Conservation (phyloP, 2,329 filamentous ascomycete genomes). For the Nannizziopsis arthrosporioides region DNA sequence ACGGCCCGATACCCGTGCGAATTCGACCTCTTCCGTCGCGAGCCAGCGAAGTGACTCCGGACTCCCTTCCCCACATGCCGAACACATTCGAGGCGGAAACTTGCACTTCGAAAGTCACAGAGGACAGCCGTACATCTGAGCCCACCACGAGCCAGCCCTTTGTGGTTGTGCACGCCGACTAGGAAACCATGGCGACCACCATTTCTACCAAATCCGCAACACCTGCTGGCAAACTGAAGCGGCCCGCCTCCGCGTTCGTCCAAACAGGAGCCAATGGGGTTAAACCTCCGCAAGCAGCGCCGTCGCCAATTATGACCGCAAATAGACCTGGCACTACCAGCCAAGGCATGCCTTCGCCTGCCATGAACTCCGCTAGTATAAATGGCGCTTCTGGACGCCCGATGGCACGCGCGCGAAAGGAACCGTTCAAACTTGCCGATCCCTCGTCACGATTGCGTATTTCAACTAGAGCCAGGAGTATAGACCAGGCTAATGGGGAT, state of each 20-base stretch:
- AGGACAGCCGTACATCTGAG: background rate
- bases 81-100: constrained; percentile 4
- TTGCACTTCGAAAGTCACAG: background rate
- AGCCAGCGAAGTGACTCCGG: background rate
- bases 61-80: constrained; percentile 14
- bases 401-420: constrained; percentile 34
- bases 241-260: constrained; percentile 48
- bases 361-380: constrained; percentile 31
- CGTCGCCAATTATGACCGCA: constrained; percentile 43
- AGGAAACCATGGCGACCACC: constrained; percentile 33
- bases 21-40: background rate
- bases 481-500: constrained; percentile 21
- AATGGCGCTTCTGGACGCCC: constrained; percentile 31
- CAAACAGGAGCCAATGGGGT: constrained; percentile 51
- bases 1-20: background rate
- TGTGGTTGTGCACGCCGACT: constrained; percentile 5
- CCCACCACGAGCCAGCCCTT: background rate
- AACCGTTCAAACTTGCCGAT: constrained; percentile 37
- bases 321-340: constrained; percentile 45
- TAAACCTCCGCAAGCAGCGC: constrained; percentile 47
- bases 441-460: constrained; percentile 24
- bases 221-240: constrained; percentile 51
- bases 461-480: constrained; percentile 23
- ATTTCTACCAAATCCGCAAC: constrained; percentile 35
- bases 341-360: constrained; percentile 39